phyloP scores from a whole-genome alignment of 2,329 filamentous ascomycete genomes.

The Sporothrix pseudoabietina region DNA sequence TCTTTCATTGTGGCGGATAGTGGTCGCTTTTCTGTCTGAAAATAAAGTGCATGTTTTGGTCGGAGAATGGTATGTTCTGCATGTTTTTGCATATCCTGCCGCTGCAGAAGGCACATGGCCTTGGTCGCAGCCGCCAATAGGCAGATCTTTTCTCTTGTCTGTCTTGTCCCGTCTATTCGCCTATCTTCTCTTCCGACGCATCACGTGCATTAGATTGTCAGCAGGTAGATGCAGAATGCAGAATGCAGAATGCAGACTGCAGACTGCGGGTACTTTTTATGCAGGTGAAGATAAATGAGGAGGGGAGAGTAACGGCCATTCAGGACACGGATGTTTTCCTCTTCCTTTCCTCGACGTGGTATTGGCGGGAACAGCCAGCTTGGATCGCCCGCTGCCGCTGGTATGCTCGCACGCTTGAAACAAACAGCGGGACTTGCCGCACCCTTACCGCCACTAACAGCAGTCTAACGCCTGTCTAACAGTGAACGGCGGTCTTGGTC shows the following conservation, averaged over 20 bases:
- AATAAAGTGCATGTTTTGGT: slow-evolving; percentile 8
- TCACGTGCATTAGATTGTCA: slow-evolving; percentile 6
- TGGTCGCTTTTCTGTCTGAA: not conserved
- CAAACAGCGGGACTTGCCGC: slow-evolving; percentile 5
- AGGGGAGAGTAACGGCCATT: not conserved
- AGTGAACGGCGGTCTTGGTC: not conserved
- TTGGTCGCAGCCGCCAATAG: not conserved
- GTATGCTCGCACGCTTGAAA: not conserved
- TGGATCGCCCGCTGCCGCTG: not conserved
- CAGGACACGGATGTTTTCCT: too few species aligned
- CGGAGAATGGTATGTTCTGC: not conserved
- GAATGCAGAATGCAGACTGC: not conserved
- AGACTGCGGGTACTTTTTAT: not conserved
- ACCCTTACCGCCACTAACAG: not conserved
- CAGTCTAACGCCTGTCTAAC: not conserved
- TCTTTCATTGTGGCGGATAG: too few species aligned
- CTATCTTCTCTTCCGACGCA: not conserved
- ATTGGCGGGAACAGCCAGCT: not conserved
- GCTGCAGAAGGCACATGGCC: not conserved
- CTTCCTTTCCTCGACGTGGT: not conserved
- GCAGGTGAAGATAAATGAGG: not conserved
- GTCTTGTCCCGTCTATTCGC: not conserved
- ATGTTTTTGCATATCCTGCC: not conserved
- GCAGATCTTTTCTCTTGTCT: not conserved
- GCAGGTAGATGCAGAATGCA: not conserved